Evolutionary conservation across 2,329 filamentous ascomycete genomes (phyloP).

Genomic region (Fusarium sulawesiense): DNA sequence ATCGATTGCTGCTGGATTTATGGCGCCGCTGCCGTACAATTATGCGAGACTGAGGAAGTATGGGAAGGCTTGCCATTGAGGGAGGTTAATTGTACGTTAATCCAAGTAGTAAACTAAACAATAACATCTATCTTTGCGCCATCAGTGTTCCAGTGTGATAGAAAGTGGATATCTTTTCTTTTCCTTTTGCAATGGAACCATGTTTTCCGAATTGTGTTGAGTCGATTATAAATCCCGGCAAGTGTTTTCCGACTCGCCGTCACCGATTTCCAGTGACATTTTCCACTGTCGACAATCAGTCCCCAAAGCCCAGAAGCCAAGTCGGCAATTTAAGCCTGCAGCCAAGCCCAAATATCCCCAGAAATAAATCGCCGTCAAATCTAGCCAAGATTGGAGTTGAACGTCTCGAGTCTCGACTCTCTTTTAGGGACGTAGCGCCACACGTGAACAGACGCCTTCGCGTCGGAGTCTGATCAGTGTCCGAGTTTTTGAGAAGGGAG

Average conservation of each 20-base stretch:
- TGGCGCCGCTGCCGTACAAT: constrained; percentile 66
- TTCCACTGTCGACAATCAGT: no score
- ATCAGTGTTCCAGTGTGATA: background rate
- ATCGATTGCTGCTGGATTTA: constrained; percentile 57
- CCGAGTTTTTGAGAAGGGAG: constrained; percentile 4
- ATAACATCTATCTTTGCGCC: background rate
- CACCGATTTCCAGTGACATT: background rate
- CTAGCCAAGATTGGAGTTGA: constrained; percentile 3
- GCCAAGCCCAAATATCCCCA: background rate
- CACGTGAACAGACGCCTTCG: constrained; percentile 14
- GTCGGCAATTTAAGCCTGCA: background rate
- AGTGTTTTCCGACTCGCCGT: background rate
- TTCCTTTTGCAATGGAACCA: no score
- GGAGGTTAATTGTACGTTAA: no score
- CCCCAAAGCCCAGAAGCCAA: background rate
- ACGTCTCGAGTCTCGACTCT: background rate
- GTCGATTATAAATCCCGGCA: background rate
- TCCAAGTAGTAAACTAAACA: background rate
- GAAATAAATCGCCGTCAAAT: constrained; percentile 5
- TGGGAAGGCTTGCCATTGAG: constrained; percentile 61
- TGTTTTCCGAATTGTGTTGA: background rate
- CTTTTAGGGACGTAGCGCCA: background rate
- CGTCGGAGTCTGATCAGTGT: constrained; percentile 25
- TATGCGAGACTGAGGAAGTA: constrained; percentile 61
- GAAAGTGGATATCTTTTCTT: background rate